A percentile compares a stretch with the other conserved stretches of the same genome.
Evolutionary conservation across 176 grass and related monocot genomes (phyloP).

Genomic region (Sorghum bicolor): Sorghum_bicolor_NCBIv3 NC_012873.2:62101501-62102000

Average conservation of each 20-base stretch:
- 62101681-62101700: constrained; percentile 45
- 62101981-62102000: neutral
- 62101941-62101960: constrained; percentile 66
- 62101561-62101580: constrained; percentile 28
- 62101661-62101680: constrained; percentile 29
- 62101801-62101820: constrained; percentile 76
- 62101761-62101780: constrained; percentile 21
- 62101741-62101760: constrained; percentile 27
- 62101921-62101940: constrained; percentile 60
- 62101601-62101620: constrained; percentile 46
- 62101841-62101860: constrained; percentile 35
- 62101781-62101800: constrained; percentile 80
- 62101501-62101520: neutral
- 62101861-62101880: constrained; percentile 29
- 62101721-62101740: constrained; percentile 45
- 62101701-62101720: constrained; percentile 30
- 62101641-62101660: neutral
- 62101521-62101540: neutral
- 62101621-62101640: constrained; percentile 39
- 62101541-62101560: constrained; percentile 12
- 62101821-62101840: constrained; percentile 20
- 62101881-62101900: constrained; percentile 23
- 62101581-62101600: constrained; percentile 43
- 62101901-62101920: constrained; percentile 59
- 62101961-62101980: constrained; percentile 52